Percentiles rank a stretch among this genome's conserved stretches.
phyloP scores from a whole-genome alignment of 2,329 filamentous ascomycete genomes.

The Diaporthe sp. region DNA sequence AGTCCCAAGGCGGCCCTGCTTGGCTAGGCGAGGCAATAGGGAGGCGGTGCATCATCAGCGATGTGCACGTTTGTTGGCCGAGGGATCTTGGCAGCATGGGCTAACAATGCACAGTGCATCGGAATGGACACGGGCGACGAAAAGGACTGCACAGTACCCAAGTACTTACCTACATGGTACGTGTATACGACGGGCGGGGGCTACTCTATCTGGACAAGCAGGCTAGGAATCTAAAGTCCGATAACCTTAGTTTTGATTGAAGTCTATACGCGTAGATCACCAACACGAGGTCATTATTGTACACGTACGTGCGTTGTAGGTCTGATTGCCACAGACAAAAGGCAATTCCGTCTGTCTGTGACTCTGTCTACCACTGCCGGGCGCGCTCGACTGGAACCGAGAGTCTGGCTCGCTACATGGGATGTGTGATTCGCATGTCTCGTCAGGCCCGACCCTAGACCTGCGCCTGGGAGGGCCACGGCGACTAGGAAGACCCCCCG shows the following conservation, averaged over 20 bases:
- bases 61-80: conserved; percentile 23
- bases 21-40: conserved; percentile 17
- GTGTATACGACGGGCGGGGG: background rate
- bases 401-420: conserved; percentile 21
- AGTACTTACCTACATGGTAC: no score
- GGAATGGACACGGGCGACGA: background rate
- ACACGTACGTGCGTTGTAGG: background rate
- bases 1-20: background rate
- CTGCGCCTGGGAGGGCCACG: background rate
- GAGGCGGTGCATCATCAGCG: conserved; percentile 28
- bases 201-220: background rate
- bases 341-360: conserved; percentile 1
- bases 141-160: background rate
- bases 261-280: no score
- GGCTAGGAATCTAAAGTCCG: background rate
- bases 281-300: background rate
- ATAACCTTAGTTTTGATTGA: conserved; percentile 11
- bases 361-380: background rate
- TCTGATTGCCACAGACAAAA: background rate
- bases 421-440: conserved; percentile 26
- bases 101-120: conserved; percentile 29
- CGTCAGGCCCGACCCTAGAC: background rate
- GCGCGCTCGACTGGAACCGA: conserved; percentile 3
- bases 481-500: conserved; percentile 11
- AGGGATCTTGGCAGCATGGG: conserved; percentile 17